Evolutionary conservation across 2,329 filamentous ascomycete species (phyloP).

Genomic region (Penicillium vulpinum): DNA sequence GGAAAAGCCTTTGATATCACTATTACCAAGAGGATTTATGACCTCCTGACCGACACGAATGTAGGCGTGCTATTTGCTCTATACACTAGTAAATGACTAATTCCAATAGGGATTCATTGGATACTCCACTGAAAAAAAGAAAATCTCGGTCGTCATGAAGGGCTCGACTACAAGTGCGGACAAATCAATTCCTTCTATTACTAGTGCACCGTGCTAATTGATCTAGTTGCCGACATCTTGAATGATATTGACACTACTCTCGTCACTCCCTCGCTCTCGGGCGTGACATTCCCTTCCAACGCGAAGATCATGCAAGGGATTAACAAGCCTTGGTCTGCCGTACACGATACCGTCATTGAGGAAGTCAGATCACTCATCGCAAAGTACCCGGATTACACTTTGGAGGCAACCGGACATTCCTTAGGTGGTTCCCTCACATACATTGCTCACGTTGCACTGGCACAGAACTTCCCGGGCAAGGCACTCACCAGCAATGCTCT

Average conservation of each 20-base stretch:
- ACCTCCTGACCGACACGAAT: conserved; percentile 28
- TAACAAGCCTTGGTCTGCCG: conserved; percentile 28
- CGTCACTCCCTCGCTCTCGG: conserved; percentile 27
- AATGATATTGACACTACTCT: conserved; percentile 30
- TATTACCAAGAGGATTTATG: conserved; percentile 30
- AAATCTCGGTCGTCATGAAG: conserved; percentile 32
- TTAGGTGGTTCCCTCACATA: conserved; percentile 35
- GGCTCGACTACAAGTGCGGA: conserved; percentile 30
- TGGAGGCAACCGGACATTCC: conserved; percentile 35
- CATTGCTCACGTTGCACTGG: conserved; percentile 33
- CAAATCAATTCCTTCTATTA: not conserved
- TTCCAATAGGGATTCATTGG: conserved; percentile 29
- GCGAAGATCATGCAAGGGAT: conserved; percentile 32
- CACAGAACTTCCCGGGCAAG: conserved; percentile 33
- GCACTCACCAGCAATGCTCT: conserved; percentile 33
- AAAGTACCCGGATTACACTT: conserved; percentile 30
- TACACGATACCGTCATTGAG: conserved; percentile 31
- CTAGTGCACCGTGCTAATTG: not conserved
- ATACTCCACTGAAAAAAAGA: conserved; percentile 27
- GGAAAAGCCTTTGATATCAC: conserved; percentile 32
- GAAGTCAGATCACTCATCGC: conserved; percentile 29
- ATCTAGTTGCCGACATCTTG: conserved; percentile 20
- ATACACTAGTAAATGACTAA: not conserved
- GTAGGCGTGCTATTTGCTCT: conserved; percentile 1
- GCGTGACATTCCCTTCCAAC: conserved; percentile 29